Conservation (phyloP, 2,329 filamentous ascomycete genomes). For the Geoglossum cookeanum region DNA sequence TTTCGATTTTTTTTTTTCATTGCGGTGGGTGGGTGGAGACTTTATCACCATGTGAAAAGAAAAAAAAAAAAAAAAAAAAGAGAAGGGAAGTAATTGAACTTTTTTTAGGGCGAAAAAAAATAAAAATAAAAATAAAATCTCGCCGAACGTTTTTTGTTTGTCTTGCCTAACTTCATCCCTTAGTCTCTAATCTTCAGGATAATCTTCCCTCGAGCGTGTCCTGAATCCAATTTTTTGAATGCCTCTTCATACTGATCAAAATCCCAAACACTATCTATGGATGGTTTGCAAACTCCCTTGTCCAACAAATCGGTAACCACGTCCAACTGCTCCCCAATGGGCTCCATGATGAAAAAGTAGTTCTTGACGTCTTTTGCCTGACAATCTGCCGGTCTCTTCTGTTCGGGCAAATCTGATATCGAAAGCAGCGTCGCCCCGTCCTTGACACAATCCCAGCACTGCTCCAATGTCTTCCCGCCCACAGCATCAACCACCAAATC, state of each 20-base stretch:
- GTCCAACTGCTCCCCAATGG: slow-evolving; percentile 19
- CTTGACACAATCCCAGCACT: slow-evolving; percentile 24
- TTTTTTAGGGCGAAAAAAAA: too few relatives aligned
- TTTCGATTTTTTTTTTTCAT: too few relatives aligned
- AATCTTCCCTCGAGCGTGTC: slow-evolving; percentile 26
- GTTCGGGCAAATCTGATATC: slow-evolving; percentile 21
- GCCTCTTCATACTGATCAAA: slow-evolving; percentile 23
- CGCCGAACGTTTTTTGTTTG: too few relatives aligned
- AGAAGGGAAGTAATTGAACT: too few relatives aligned
- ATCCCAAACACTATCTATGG: slow-evolving; percentile 24
- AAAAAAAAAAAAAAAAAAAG: too few relatives aligned
- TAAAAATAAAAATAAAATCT: too few relatives aligned
- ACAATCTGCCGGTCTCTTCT: slow-evolving; percentile 16
- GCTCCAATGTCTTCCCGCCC: slow-evolving; percentile 22
- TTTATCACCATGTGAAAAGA: too few relatives aligned
- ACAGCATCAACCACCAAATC: slow-evolving; percentile 28
- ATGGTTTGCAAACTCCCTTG: slow-evolving; percentile 16
- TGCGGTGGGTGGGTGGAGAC: too few relatives aligned
- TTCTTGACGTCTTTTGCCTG: slow-evolving; percentile 16
- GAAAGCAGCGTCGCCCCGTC: slow-evolving; percentile 21
- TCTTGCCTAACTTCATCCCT: too few relatives aligned
- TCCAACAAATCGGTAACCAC: slow-evolving; percentile 23
- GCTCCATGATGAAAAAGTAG: slow-evolving; percentile 25
- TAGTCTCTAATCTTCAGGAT: slow-evolving; percentile 15
- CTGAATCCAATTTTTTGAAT: slow-evolving; percentile 21